Evolutionary conservation across 768 basidiomycete genomes (phyloP).

Genomic region (Collybia nuda): DNA sequence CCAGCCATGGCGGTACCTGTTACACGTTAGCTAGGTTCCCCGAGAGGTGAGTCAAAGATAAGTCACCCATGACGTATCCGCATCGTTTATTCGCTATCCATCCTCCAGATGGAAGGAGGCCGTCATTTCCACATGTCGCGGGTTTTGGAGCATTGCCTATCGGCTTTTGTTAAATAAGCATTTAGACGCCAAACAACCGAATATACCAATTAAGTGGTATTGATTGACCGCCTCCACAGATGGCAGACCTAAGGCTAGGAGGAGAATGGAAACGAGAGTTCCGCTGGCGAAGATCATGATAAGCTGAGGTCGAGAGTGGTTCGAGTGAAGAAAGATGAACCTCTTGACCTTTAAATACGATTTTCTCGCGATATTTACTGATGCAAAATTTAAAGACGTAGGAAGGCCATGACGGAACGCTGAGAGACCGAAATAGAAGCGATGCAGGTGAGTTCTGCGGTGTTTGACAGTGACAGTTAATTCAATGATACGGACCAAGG

Average conservation of each 20-base stretch:
- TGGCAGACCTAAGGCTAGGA: slow-evolving; percentile 2
- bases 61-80: slow-evolving; percentile 24
- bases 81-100: slow-evolving; percentile 26
- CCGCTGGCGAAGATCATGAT: not conserved
- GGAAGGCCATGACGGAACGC: too few relatives aligned
- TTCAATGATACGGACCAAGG: too few relatives aligned
- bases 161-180: not conserved
- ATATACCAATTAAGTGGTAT: slow-evolving; percentile 7
- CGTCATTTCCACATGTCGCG: slow-evolving; percentile 20
- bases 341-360: too few relatives aligned
- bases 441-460: too few relatives aligned
- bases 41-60: not conserved
- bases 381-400: too few relatives aligned
- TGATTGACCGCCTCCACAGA: slow-evolving; percentile 9
- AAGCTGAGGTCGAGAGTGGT: too few relatives aligned
- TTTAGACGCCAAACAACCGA: not conserved
- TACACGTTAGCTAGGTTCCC: not conserved
- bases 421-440: too few relatives aligned
- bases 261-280: not conserved
- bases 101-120: slow-evolving; percentile 19
- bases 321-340: too few relatives aligned
- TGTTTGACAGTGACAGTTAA: too few relatives aligned
- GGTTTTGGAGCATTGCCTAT: slow-evolving; percentile 23
- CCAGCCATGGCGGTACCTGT: slow-evolving; percentile 20
- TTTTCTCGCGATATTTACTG: too few relatives aligned